These are phyloP conservation scores for Dendryphion nanum DNA, from an alignment of 2,329 filamentous ascomycete species.

Conservation along the genomic window DNA sequence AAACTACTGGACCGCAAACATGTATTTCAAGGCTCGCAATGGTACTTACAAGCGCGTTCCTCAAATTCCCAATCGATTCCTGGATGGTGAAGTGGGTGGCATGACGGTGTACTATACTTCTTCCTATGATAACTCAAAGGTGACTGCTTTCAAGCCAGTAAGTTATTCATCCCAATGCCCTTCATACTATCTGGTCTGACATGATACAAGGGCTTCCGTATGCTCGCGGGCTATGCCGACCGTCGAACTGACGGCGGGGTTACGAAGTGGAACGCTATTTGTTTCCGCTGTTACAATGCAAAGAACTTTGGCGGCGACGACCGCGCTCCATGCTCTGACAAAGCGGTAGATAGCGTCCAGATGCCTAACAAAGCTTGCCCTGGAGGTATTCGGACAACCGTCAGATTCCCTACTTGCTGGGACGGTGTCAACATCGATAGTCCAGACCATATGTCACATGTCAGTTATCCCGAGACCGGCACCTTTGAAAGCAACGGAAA, in stretches of 20 bases:
- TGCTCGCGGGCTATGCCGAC: conserved; percentile 12
- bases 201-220: conserved; percentile 36
- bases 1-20: conserved; percentile 31
- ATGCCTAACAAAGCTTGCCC: conserved; percentile 45
- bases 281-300: conserved; percentile 23
- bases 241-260: not conserved
- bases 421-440: conserved; percentile 60
- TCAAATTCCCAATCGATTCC: conserved; percentile 15
- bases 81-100: conserved; percentile 20
- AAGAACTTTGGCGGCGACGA: conserved; percentile 22
- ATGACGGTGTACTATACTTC: conserved; percentile 31
- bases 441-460: conserved; percentile 61
- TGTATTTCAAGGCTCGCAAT: conserved; percentile 27
- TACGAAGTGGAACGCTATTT: conserved; percentile 23
- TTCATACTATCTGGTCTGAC: no score
- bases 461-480: conserved; percentile 47
- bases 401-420: conserved; percentile 74
- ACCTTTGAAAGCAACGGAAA: conserved; percentile 27
- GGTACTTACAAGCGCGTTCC: conserved; percentile 28
- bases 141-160: conserved; percentile 65
- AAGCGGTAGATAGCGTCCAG: conserved; percentile 15
- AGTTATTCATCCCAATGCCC: no score
- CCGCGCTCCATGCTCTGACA: no score
- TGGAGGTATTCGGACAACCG: conserved; percentile 59
- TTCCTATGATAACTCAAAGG: conserved; percentile 9